Percentiles rank a stretch among this genome's conserved stretches.
phyloP scores from a whole-genome alignment of 2,329 filamentous ascomycete species.

The Orbilia oligospora region DNA sequence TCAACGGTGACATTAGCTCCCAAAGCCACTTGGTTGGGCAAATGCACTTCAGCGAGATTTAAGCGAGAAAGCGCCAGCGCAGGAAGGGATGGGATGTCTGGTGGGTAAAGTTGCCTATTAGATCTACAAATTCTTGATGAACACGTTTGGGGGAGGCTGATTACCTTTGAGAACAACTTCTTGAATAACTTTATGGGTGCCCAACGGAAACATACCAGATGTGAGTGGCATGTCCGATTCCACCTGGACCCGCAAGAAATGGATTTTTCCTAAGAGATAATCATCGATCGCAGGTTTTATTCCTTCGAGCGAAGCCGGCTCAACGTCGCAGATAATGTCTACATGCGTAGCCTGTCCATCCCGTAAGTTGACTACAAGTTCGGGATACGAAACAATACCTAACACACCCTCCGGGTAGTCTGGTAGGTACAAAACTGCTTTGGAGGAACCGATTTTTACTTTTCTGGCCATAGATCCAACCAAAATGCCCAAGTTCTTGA shows the following conservation, averaged over 20 bases:
- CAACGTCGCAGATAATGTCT: constrained; percentile 82
- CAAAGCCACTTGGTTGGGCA: constrained; percentile 76
- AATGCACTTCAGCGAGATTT: constrained; percentile 79
- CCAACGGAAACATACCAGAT: constrained; percentile 83
- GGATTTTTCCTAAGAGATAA: constrained; percentile 85
- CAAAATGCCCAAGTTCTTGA: constrained; percentile 81
- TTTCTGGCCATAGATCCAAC: constrained; percentile 84
- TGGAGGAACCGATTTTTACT: constrained; percentile 79
- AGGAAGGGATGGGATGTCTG: constrained; percentile 82
- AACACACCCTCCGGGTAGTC: constrained; percentile 84
- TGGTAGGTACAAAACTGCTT: constrained; percentile 82
- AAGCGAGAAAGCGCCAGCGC: constrained; percentile 85
- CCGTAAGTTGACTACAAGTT: constrained; percentile 80
- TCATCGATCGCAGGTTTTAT: constrained; percentile 87
- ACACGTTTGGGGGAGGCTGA: constrained; percentile 67
- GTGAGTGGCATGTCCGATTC: constrained; percentile 81
- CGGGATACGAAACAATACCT: constrained; percentile 82
- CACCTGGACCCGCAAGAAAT: constrained; percentile 79
- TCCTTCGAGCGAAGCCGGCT: constrained; percentile 81
- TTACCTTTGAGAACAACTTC: constrained; percentile 85
- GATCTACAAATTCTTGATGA: constrained; percentile 1
- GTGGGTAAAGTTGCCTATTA: constrained; percentile 65
- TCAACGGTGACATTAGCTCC: constrained; percentile 82
- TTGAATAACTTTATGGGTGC: constrained; percentile 81
- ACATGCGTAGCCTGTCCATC: constrained; percentile 83